Conservation (phyloP, 1,284 basidiomycete genomes). For the Meira miltonrushii region DNA sequence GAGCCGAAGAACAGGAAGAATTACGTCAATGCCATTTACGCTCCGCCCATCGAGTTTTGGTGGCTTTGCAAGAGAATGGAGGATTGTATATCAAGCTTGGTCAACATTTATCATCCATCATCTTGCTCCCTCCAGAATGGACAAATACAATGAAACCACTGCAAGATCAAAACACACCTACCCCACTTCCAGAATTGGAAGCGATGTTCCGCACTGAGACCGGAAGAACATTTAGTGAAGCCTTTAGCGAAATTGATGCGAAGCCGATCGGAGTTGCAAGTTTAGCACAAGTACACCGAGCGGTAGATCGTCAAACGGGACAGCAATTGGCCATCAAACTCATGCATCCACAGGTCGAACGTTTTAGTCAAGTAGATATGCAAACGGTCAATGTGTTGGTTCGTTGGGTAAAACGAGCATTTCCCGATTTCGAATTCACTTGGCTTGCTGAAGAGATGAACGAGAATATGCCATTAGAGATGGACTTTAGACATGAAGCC, state of each 20-base stretch:
- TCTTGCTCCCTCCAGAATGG: conserved; percentile 72
- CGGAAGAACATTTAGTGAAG: conserved; percentile 44
- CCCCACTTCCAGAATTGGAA: conserved; percentile 48
- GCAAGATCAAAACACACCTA: conserved; percentile 52
- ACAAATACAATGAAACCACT: conserved; percentile 62
- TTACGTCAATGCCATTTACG: conserved; percentile 48
- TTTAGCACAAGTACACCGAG: conserved; percentile 90
- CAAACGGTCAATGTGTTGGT: conserved; percentile 57
- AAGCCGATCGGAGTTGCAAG: conserved; percentile 89
- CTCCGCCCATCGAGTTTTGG: conserved; percentile 44
- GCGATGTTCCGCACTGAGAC: conserved; percentile 49
- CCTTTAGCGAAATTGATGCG: conserved; percentile 69
- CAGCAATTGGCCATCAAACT: conserved; percentile 84
- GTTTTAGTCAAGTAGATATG: conserved; percentile 87
- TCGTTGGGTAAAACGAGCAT: conserved; percentile 78
- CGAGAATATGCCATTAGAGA: conserved; percentile 78
- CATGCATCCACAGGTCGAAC: conserved; percentile 89
- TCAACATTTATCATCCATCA: conserved; percentile 60
- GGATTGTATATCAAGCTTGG: conserved; percentile 83
- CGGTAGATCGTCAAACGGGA: conserved; percentile 59
- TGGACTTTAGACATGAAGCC: conserved; percentile 88
- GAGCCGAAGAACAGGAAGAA: conserved; percentile 30
- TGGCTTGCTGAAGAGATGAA: conserved; percentile 63
- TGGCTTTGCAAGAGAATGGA: conserved; percentile 63
- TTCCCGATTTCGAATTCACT: conserved; percentile 80